These are phyloP conservation scores for Protea cynaroides DNA, from an alignment of 164 flowering plant species.

Conservation along the genomic window DNA sequence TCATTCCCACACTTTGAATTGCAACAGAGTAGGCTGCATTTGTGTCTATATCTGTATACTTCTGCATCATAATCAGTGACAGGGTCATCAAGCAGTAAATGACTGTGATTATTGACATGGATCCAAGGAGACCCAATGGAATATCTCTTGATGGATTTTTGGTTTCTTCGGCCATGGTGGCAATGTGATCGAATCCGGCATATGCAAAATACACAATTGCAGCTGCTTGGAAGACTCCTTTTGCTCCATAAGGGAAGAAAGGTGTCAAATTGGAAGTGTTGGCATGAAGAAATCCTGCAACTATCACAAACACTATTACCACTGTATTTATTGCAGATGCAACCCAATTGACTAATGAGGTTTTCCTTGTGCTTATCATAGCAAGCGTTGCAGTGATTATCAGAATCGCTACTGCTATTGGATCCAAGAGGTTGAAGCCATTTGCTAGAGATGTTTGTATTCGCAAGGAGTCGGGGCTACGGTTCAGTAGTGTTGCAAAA, in stretches of 20 bases:
- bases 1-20: slow-evolving; percentile 50
- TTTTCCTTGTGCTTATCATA: slow-evolving; percentile 37
- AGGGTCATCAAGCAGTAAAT: slow-evolving; percentile 56
- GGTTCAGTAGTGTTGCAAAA: slow-evolving; percentile 47
- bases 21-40: slow-evolving; percentile 57
- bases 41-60: slow-evolving; percentile 39
- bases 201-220: slow-evolving; percentile 59
- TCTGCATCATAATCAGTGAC: slow-evolving; percentile 49
- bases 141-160: slow-evolving; percentile 60
- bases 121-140: slow-evolving; percentile 55
- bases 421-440: slow-evolving; percentile 48
- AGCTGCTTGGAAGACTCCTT: slow-evolving; percentile 52
- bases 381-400: slow-evolving; percentile 33
- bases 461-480: slow-evolving; percentile 28
- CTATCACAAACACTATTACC: slow-evolving; percentile 50
- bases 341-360: slow-evolving; percentile 52
- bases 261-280: slow-evolving; percentile 37
- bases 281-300: slow-evolving; percentile 50
- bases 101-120: slow-evolving; percentile 50
- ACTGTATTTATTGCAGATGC: slow-evolving; percentile 38
- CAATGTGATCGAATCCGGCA: slow-evolving; percentile 52
- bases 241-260: slow-evolving; percentile 38
- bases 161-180: slow-evolving; percentile 73
- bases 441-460: slow-evolving; percentile 35
- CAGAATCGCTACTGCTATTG: slow-evolving; percentile 48